phyloP scores from a whole-genome alignment of 2,329 filamentous ascomycete species.

The Monilinia fructicola region DNA sequence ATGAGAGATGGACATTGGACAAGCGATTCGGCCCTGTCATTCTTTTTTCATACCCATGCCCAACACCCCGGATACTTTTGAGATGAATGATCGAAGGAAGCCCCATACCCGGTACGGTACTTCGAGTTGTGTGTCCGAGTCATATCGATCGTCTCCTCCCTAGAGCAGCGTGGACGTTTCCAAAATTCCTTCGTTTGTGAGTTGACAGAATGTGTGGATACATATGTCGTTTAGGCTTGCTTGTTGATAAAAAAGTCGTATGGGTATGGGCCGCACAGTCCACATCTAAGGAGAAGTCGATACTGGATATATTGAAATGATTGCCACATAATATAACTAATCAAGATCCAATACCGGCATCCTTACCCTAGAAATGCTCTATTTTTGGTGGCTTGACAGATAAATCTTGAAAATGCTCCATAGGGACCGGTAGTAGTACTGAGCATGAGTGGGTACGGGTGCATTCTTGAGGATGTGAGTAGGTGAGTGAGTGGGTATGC shows the following conservation, averaged over 20 bases:
- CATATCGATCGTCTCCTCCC: constrained; percentile 20
- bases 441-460: background rate
- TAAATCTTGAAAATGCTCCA: background rate
- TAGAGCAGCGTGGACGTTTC: constrained; percentile 12
- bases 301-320: constrained; percentile 8
- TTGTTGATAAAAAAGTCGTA: background rate
- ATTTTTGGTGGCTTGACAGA: background rate
- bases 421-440: background rate
- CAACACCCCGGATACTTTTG: constrained; percentile 12
- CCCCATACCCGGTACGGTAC: background rate
- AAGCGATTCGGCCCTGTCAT: constrained; percentile 15
- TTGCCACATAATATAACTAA: constrained; percentile 1
- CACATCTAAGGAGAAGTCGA: background rate
- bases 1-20: constrained; percentile 16
- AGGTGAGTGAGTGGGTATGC: background rate
- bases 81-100: constrained; percentile 20
- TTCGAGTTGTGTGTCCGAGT: constrained; percentile 7
- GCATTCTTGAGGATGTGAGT: background rate
- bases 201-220: constrained; percentile 22
- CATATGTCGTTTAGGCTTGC: constrained; percentile 19
- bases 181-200: constrained; percentile 22
- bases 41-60: constrained; percentile 18
- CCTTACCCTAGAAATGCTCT: background rate
- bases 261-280: constrained; percentile 16
- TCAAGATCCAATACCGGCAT: background rate